Evolutionary conservation across 2,329 filamentous ascomycete genomes (phyloP).

Genomic region (Blastomyces parvus): DNA sequence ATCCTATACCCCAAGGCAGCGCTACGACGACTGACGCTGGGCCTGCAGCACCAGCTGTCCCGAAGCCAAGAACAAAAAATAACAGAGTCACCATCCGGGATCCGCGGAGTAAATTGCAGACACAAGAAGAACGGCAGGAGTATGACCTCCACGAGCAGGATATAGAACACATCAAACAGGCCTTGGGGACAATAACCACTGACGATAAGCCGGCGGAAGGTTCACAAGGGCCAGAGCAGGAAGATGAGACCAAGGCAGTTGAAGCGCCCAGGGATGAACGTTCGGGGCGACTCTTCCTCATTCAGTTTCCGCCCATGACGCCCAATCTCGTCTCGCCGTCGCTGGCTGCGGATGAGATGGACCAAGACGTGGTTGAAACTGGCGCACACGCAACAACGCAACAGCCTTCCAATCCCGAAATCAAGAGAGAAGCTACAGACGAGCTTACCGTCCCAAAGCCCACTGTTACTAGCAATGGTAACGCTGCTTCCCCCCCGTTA

Average conservation of each 20-base stretch:
- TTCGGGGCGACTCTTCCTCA: constrained; percentile 50
- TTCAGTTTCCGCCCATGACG: constrained; percentile 55
- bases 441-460: constrained; percentile 6
- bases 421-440: constrained; percentile 10
- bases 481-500: constrained; percentile 23
- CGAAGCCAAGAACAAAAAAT: constrained; percentile 15
- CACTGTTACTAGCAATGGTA: constrained; percentile 9
- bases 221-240: constrained; percentile 12
- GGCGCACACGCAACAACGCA: constrained; percentile 19
- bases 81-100: constrained; percentile 20
- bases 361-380: constrained; percentile 8
- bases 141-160: constrained; percentile 35
- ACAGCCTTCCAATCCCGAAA: constrained; percentile 2
- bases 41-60: background rate
- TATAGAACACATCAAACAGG: constrained; percentile 32
- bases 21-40: background rate
- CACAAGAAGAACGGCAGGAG: constrained; percentile 35
- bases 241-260: constrained; percentile 18
- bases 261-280: constrained; percentile 32
- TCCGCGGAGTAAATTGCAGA: constrained; percentile 30
- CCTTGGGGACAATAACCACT: constrained; percentile 19
- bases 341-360: constrained; percentile 19
- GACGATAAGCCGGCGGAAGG: constrained; percentile 17
- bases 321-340: constrained; percentile 43
- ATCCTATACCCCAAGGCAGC: constrained; percentile 22